Evolutionary conservation across 306 rosid species (phyloP).

Genomic region (Fragaria iinumae): DNA sequence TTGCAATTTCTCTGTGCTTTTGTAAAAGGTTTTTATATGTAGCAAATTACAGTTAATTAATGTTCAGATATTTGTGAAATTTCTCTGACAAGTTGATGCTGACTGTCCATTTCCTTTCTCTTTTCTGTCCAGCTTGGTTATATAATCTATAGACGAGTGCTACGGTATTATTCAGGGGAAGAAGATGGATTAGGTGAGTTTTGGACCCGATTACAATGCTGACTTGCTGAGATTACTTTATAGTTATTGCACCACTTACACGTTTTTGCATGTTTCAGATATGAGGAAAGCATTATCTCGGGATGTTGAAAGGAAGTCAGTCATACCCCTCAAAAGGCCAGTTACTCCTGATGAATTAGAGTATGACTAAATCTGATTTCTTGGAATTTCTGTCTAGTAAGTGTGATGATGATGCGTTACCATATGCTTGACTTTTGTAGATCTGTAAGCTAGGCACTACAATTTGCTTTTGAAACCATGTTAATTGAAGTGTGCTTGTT

Average conservation of each 20-base stretch:
- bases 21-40: background rate
- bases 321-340: slow-evolving; percentile 92
- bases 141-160: slow-evolving; percentile 92
- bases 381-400: slow-evolving; percentile 21
- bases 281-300: slow-evolving; percentile 98
- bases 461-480: slow-evolving; percentile 7
- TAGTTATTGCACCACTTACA: slow-evolving; percentile 6
- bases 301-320: slow-evolving; percentile 85
- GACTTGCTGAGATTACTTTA: background rate
- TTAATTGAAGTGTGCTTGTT: slow-evolving; percentile 1
- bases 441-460: slow-evolving; percentile 20
- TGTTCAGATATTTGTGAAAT: background rate
- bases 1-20: background rate
- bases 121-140: slow-evolving; percentile 71
- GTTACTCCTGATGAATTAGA: slow-evolving; percentile 96
- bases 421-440: slow-evolving; percentile 22
- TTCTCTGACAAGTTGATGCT: slow-evolving; percentile 5
- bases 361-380: slow-evolving; percentile 56
- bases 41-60: background rate
- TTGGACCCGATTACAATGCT: background rate
- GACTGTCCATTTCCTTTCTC: background rate
- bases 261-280: slow-evolving; percentile 46
- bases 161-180: slow-evolving; percentile 93
- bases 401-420: slow-evolving; percentile 21
- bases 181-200: slow-evolving; percentile 93